phyloP scores from a whole-genome alignment of 2,329 filamentous ascomycete genomes.

The Venturia effusa region DNA sequence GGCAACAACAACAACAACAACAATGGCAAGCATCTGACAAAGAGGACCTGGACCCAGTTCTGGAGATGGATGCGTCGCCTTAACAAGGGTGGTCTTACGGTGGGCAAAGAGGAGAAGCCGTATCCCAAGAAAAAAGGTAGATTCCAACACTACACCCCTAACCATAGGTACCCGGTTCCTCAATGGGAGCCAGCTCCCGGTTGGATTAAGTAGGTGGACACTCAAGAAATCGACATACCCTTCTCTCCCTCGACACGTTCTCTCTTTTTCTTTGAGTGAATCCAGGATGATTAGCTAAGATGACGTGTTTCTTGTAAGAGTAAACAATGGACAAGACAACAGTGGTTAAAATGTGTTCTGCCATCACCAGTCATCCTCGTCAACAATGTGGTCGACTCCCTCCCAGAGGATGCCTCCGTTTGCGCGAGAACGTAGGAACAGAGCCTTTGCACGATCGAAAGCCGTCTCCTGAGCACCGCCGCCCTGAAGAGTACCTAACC shows the following conservation, averaged over 20 bases:
- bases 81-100: too few relatives aligned
- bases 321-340: background rate
- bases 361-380: background rate
- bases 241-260: too few relatives aligned
- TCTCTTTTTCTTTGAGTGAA: background rate
- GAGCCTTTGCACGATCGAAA: background rate
- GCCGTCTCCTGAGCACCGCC: background rate
- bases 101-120: too few relatives aligned
- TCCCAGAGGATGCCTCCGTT: background rate
- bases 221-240: background rate
- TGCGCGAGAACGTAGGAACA: background rate
- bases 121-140: too few relatives aligned
- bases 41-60: too few relatives aligned
- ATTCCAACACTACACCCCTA: too few relatives aligned
- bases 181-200: too few relatives aligned
- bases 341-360: background rate
- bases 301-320: background rate
- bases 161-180: too few relatives aligned
- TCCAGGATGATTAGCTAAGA: background rate
- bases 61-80: too few relatives aligned
- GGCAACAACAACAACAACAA: too few relatives aligned
- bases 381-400: background rate
- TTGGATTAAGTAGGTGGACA: too few relatives aligned
- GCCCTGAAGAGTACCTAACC: slow-evolving; percentile 55
- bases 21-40: too few relatives aligned